Percentiles rank a stretch among this genome's conserved stretches.
phyloP scores from a whole-genome alignment of 345 rosid genomes.

The Gossypioides kirkii region DNA sequence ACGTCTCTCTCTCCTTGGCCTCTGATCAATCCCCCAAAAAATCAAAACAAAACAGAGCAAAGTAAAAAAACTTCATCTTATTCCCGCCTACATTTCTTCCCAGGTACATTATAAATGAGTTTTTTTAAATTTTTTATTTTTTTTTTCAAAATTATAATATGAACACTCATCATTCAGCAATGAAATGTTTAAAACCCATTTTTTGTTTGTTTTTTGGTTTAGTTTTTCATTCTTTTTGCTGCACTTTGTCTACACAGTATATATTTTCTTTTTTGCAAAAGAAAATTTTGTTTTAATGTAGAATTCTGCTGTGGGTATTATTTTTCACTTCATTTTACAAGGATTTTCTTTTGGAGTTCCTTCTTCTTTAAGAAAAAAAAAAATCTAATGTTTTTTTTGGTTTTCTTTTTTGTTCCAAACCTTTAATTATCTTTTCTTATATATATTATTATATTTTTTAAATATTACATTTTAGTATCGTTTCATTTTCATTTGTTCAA shows the following conservation, averaged over 20 bases:
- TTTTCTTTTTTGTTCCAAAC: too few relatives aligned
- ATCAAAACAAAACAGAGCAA: background rate
- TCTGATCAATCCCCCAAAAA: background rate
- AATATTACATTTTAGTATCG: too few relatives aligned
- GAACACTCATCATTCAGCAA: background rate
- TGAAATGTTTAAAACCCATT: background rate
- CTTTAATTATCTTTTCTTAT: too few relatives aligned
- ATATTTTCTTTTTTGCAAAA: background rate
- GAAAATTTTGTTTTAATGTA: background rate
- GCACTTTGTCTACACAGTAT: background rate
- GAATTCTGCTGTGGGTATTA: background rate
- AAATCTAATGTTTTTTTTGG: too few relatives aligned
- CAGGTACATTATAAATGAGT: slow-evolving; percentile 20
- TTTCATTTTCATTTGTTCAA: too few relatives aligned
- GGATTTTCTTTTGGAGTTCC: background rate
- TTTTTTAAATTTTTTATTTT: background rate
- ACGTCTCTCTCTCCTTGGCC: slow-evolving; percentile 31
- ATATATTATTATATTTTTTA: too few relatives aligned
- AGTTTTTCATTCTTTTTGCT: slow-evolving; percentile 6
- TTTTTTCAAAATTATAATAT: background rate
- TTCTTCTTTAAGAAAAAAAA: background rate
- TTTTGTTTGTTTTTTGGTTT: background rate
- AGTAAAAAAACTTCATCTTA: slow-evolving; percentile 6
- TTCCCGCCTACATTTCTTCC: slow-evolving; percentile 4
- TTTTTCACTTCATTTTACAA: background rate